A percentile compares a stretch with the other conserved stretches of the same genome.
phyloP scores from a whole-genome alignment of 495 filamentous ascomycete species.

The Talaromyces adpressus region DNA sequence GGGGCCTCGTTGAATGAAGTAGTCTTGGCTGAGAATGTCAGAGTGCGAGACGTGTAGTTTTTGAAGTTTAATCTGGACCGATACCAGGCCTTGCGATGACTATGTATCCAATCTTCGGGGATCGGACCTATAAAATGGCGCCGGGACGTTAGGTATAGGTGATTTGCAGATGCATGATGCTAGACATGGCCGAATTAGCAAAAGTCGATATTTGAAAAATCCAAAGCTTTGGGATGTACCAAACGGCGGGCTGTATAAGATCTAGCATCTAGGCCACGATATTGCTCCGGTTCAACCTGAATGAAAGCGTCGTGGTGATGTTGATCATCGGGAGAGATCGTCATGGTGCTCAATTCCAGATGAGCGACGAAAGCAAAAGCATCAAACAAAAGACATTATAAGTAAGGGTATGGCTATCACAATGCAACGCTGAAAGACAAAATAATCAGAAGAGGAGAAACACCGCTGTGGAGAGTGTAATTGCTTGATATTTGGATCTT shows the following conservation, averaged over 20 bases:
- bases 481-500: not conserved
- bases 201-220: not conserved
- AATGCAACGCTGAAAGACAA: not conserved
- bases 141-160: conserved; percentile 55
- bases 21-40: conserved; percentile 42
- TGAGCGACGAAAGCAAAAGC: conserved; percentile 7
- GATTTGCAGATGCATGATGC: conserved; percentile 56
- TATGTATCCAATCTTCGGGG: conserved; percentile 61
- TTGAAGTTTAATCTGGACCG: conserved; percentile 41
- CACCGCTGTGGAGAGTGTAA: not conserved
- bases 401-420: not conserved
- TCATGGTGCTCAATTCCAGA: not conserved
- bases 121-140: conserved; percentile 65
- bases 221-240: conserved; percentile 23
- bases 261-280: conserved; percentile 31
- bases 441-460: not conserved
- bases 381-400: not conserved
- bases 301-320: not conserved
- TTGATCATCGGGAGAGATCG: not conserved
- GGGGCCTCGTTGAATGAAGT: conserved; percentile 6
- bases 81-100: conserved; percentile 59
- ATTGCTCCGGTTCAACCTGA: conserved; percentile 15
- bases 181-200: conserved; percentile 16
- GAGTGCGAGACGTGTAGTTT: conserved; percentile 50
- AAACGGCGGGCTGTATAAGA: conserved; percentile 50